Evolutionary conservation across 805 yeast genomes (phyloP).

Genomic region (Myxozyma udenii): DNA sequence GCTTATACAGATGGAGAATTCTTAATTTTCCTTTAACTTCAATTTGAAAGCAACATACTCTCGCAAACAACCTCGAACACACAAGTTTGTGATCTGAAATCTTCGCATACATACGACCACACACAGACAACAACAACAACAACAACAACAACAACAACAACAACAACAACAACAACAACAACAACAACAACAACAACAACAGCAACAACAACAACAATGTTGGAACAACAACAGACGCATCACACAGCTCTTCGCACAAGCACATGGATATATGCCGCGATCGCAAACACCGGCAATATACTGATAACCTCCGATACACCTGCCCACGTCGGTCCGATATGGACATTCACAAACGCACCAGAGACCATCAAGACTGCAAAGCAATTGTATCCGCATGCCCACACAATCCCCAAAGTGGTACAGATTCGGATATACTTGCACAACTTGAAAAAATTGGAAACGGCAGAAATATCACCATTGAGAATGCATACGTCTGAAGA

Average conservation of each 20-base stretch:
- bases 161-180: neutral
- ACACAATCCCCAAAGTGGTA: constrained; percentile 4
- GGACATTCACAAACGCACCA: constrained; percentile 22
- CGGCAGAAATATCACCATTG: constrained; percentile 11
- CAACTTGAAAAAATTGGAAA: constrained; percentile 8
- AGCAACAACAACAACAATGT: neutral
- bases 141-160: neutral
- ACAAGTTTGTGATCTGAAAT: too few species aligned
- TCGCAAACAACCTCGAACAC: too few species aligned
- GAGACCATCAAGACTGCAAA: constrained; percentile 20
- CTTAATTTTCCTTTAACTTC: too few species aligned
- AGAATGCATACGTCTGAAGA: constrained; percentile 21
- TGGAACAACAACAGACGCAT: neutral
- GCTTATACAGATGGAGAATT: too few species aligned
- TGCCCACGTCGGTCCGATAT: constrained; percentile 20
- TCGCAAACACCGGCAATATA: constrained; percentile 16
- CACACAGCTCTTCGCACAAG: neutral
- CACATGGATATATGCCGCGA: constrained; percentile 8
- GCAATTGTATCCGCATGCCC: constrained; percentile 17
- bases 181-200: neutral
- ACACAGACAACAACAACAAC: too few species aligned
- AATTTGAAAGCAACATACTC: too few species aligned
- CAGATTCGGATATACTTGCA: neutral
- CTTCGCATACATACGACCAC: too few species aligned
- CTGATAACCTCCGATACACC: constrained; percentile 23